Base-by-base conservation (phyloP, 108 stramenopile genomes). In the Cyclotella choctawhatcheeana region DNA sequence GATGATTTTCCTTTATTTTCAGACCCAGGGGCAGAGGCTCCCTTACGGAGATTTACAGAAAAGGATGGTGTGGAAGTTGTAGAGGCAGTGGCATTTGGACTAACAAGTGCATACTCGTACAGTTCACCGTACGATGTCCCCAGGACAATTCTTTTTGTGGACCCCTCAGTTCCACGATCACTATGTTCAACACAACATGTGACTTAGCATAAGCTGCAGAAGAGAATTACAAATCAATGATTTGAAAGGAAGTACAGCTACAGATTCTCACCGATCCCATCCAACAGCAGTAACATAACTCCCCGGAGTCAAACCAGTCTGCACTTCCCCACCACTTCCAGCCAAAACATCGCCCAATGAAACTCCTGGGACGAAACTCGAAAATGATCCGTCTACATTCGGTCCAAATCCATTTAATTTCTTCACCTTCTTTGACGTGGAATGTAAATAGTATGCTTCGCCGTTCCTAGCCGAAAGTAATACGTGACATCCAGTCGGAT, bases 401-500 rank as follows among this genome's bases (percentile, higher is more conserved):
- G 81, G 86, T 27, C 93, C 93, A 81, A 94, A 94, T 22, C 92
- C 92, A 2, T 60, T 45, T 25, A 94, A 64, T 56, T 91, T 91
- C 47, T 67, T 63, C 2, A 84, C 72, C 40, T 44, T 48, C 51
- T 80, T 69, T 44, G 71, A 58, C 2, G 84, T 82, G 22, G 87
- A 88, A 66, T 94, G 93, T 26, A 88, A 65, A 66, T 94, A 91
- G 32, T 90, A 94, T 54, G 86, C 84, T 58, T 94, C 90, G 53
- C 93, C 93, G 51, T 91, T 94, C 60, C 60, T 64, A 12, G 88
- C 90, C 12, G 85, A 86, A 13, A 90, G n/a, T 2, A 94, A 74
- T 25, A 89, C 85, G 59, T 94, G 93, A 71, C 85, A 83, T 31
- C 90, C 93, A 40, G 93, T 94, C 0, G 93, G 93, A 83, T 94